Conservation (phyloP, 2,329 filamentous ascomycete genomes). For the Grosmannia penicillata region DNA sequence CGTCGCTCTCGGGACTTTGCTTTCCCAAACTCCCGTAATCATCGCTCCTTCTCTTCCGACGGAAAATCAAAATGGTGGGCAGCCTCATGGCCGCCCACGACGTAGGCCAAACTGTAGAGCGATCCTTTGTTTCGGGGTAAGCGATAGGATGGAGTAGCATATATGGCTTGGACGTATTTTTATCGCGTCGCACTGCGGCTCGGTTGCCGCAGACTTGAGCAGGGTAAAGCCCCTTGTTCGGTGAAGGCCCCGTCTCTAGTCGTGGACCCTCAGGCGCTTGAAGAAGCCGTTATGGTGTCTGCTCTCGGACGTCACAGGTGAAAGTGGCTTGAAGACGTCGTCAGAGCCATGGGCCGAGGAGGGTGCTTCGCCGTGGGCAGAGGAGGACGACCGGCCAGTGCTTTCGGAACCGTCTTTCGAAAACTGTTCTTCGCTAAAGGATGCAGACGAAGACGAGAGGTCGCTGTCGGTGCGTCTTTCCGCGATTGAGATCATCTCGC, state of each 20-base stretch:
- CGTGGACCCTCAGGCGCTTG: slow-evolving; percentile 7
- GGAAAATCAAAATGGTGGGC: background rate
- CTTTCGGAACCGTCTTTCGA: slow-evolving; percentile 27
- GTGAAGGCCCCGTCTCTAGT: background rate
- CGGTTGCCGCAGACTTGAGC: no score
- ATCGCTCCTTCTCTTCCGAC: background rate
- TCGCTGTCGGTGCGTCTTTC: background rate
- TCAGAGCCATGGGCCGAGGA: background rate
- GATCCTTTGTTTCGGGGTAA: background rate
- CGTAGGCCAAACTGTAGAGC: background rate
- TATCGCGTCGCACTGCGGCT: no score
- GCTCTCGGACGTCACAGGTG: no score
- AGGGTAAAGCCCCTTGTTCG: no score
- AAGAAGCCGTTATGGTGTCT: background rate
- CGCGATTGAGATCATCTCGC: slow-evolving; percentile 8
- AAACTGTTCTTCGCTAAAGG: slow-evolving; percentile 5
- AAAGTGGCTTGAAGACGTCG: background rate
- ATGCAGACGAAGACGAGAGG: slow-evolving; percentile 4
- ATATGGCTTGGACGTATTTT: no score
- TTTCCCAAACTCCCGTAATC: background rate
- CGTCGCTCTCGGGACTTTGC: no score
- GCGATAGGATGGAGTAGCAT: no score
- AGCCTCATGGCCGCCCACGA: background rate
- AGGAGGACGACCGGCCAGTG: slow-evolving; percentile 10
- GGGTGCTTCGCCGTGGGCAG: background rate